phyloP scores from a whole-genome alignment of 2,329 filamentous ascomycete genomes.

The Exophiala calicioides region DNA sequence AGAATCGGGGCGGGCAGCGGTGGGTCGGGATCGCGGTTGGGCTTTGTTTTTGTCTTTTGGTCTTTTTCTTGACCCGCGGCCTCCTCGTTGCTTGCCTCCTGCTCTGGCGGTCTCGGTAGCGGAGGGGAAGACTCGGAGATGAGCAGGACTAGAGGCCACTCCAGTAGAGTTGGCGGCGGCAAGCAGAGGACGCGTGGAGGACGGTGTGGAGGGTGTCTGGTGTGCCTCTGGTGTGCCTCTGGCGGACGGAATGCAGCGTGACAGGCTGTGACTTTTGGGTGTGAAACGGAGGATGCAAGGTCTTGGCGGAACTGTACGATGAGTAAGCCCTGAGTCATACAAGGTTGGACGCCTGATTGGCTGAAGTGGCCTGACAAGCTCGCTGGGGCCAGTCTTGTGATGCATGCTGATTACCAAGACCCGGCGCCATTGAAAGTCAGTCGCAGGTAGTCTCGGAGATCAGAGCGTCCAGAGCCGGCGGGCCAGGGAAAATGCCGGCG shows the following conservation, averaged over 20 bases:
- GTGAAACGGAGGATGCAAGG: conserved; percentile 13
- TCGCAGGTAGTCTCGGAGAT: conserved; percentile 19
- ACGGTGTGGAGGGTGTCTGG: too few species aligned
- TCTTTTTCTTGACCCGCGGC: neutral
- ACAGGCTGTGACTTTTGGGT: conserved; percentile 3
- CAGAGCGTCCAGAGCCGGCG: conserved; percentile 10
- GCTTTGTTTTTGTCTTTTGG: neutral
- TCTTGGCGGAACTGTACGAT: conserved; percentile 25
- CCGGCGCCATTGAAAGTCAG: conserved; percentile 22
- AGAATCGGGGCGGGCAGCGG: conserved; percentile 15
- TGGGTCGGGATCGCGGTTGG: conserved; percentile 7
- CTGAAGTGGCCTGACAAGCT: conserved; percentile 21
- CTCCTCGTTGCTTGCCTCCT: neutral
- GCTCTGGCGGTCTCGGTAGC: conserved; percentile 11
- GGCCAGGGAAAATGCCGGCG: conserved; percentile 12
- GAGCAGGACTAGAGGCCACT: conserved; percentile 8
- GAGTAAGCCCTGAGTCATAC: conserved; percentile 30
- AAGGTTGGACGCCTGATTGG: conserved; percentile 18
- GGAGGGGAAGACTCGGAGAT: conserved; percentile 5
- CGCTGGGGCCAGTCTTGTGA: conserved; percentile 26
- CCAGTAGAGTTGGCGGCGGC: conserved; percentile 15
- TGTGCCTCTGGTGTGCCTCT: conserved; percentile 5
- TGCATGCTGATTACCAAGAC: conserved; percentile 29
- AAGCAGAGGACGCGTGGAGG: conserved; percentile 2
- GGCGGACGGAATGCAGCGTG: neutral